Base-by-base conservation (phyloP, 2,329 filamentous ascomycete species). In the Cytospora paraplurivora region DNA sequence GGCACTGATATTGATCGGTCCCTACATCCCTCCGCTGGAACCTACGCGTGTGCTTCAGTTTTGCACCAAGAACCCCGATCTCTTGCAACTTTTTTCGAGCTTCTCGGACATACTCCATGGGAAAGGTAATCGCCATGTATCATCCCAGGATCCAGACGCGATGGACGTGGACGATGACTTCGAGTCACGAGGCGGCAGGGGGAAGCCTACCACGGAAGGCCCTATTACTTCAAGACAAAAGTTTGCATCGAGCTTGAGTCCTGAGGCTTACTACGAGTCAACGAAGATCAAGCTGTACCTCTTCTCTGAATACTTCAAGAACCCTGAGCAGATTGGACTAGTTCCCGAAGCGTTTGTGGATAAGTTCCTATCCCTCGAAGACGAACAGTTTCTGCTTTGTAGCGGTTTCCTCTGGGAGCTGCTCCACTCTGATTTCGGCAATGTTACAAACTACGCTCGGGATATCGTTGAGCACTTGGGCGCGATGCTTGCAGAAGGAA, bases 161-260 rank as follows among this genome's bases (percentile, higher is more conserved):
- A 89, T 91, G 86, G 88, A 91, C 62, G 70, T 92, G 6, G 89
- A 92, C 69, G 80, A 82, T 13, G 83, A 84, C 1, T 87, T 89
- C 61, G 83, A 85, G 49, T 86, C 86, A 0, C 85, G 89, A 67
- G 78, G 78, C 59, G 87, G 82, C 66, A 79, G 79, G 32, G 76
- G 72, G 33, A 79, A 77, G 56, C 72, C 74, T 17, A 65, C 71
- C 1, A 72, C 77, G 35, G 77, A 75, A 37, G 63, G 67, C 1
- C 69, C 74, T 21, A 71, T 81, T 17, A 71, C 86, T 50, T 78
- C 85, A 50, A 79, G 84, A 19, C 76, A 77, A 21, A 79, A 79
- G 51, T 71, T 75, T 7, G 72, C 79, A 13, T 72, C 84, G 50
- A 70, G 71, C 19, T 68, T 81, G 49, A 79, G 81, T 35, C 66